These are phyloP conservation scores for Chernovozyma aurita DNA, from an alignment of 1,139 yeast genomes.

Conservation along the genomic window DNA sequence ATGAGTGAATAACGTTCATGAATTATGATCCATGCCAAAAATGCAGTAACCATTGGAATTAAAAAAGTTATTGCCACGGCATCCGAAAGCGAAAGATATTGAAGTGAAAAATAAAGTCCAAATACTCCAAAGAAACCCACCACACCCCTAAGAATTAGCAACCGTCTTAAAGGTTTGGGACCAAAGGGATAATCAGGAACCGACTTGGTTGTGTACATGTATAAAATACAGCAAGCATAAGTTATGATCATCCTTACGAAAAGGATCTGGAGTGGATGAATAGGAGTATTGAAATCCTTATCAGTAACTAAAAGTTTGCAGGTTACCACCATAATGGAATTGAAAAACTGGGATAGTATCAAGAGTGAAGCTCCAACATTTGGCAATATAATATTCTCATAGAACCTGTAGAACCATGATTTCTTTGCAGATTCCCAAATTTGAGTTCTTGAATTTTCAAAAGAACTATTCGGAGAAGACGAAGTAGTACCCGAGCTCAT, in stretches of 20 bases:
- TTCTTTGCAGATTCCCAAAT: conserved; percentile 2
- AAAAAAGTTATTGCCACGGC: conserved; percentile 79
- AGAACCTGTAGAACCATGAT: conserved; percentile 3
- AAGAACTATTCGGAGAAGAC: not conserved
- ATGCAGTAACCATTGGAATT: conserved; percentile 72
- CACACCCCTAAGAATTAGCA: conserved; percentile 60
- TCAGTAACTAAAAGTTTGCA: conserved; percentile 71
- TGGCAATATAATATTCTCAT: conserved; percentile 12
- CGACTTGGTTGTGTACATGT: conserved; percentile 45
- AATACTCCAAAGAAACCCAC: conserved; percentile 80
- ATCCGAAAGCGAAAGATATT: conserved; percentile 67
- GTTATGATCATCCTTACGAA: conserved; percentile 77
- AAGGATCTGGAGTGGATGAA: conserved; percentile 75
- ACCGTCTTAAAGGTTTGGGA: conserved; percentile 51
- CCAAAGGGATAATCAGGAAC: conserved; percentile 71
- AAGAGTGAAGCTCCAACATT: conserved; percentile 40
- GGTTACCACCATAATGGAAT: conserved; percentile 70
- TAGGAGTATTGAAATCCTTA: conserved; percentile 47
- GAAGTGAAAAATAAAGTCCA: conserved; percentile 68
- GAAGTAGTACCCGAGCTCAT: too few relatives aligned
- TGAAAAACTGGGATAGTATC: conserved; percentile 62
- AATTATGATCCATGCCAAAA: conserved; percentile 65
- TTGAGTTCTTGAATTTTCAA: not conserved
- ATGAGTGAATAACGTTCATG: conserved; percentile 62
- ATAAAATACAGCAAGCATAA: conserved; percentile 48